Base-by-base conservation (phyloP, 2,329 filamentous ascomycete genomes). In the Cladosporium sp. region DNA sequence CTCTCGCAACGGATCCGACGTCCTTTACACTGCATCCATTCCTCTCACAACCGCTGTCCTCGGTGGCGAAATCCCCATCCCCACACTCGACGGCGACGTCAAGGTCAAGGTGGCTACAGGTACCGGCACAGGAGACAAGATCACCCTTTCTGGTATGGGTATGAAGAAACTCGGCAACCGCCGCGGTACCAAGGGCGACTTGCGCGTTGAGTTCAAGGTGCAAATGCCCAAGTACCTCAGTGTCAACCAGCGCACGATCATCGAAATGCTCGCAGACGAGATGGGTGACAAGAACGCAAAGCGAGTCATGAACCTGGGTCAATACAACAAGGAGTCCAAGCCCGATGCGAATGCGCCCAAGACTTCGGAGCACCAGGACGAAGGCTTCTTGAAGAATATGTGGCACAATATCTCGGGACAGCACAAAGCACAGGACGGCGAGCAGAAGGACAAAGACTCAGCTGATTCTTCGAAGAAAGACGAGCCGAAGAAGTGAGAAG, bases 241-340 rank as follows among this genome's bases (percentile, higher is more conserved):
- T 57, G 84, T 88, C 47, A 97, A 96, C 76, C 92, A 99, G 78
- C 84, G 94, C 56, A 95, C 90, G 0, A 89, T 99, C 60, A 78
- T 96, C 45, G 94, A 99, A 78, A 93, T 97, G 85, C 84, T 99
- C 64, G 94, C 94, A 6, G 92, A 99, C 68, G 94, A 99, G 78
- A 88, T 99, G 86, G 88, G 84, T 39, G 94, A 99, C 75, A 92
- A 92, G 79, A 90, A 85, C 28, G 94, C 94, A 36, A 94, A 90
- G 78, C 84, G 94, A 47, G 85, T 96, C 59, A 97, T 99, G 92
- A 93, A 95, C 70, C 78, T 96, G 56, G 65, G 66, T 20, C 65
- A 69, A 39, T 64, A 65, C 55, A 69, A 70, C 50, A 58, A 67
- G 38, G 65, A 62, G 69, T 79, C 80, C 59, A 85, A 72, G 47